phyloP scores from a whole-genome alignment of 768 basidiomycete genomes.

The Leccinum broughii region DNA sequence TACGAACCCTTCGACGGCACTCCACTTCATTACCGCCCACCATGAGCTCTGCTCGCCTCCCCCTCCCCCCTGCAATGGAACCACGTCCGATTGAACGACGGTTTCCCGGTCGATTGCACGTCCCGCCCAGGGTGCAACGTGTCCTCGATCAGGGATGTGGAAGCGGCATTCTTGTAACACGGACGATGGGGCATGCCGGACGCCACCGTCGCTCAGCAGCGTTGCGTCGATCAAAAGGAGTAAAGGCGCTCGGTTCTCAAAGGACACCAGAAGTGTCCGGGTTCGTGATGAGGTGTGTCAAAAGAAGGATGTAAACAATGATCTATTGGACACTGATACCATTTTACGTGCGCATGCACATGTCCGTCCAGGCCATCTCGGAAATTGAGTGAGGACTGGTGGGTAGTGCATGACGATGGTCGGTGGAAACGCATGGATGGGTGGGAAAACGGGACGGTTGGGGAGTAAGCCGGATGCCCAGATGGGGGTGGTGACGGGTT shows the following conservation, averaged over 20 bases:
- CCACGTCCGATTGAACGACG: slow-evolving; percentile 5
- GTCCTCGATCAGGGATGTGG: slow-evolving; percentile 11
- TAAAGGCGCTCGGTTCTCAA: slow-evolving; percentile 4
- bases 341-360: slow-evolving; percentile 8
- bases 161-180: slow-evolving; percentile 10
- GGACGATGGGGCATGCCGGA: slow-evolving; percentile 5
- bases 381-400: slow-evolving; percentile 18
- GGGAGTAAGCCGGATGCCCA: neutral
- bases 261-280: slow-evolving; percentile 7
- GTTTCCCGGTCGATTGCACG: neutral
- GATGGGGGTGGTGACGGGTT: slow-evolving; percentile 11
- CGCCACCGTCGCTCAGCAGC: slow-evolving; percentile 8
- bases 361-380: slow-evolving; percentile 12
- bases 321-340: slow-evolving; percentile 2
- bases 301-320: slow-evolving; percentile 2
- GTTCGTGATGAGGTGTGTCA: neutral
- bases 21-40: slow-evolving; percentile 25
- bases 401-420: slow-evolving; percentile 13
- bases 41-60: neutral
- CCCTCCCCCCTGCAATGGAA: slow-evolving; percentile 7
- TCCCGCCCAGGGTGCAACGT: neutral
- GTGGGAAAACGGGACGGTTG: slow-evolving; percentile 6
- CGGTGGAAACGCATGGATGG: slow-evolving; percentile 2
- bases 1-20: neutral
- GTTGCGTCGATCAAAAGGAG: slow-evolving; percentile 12